A percentile compares a stretch with the other conserved stretches of the same genome.
Conservation (phyloP, 208 protist species). For the Trypanosoma rangeli region DNA sequence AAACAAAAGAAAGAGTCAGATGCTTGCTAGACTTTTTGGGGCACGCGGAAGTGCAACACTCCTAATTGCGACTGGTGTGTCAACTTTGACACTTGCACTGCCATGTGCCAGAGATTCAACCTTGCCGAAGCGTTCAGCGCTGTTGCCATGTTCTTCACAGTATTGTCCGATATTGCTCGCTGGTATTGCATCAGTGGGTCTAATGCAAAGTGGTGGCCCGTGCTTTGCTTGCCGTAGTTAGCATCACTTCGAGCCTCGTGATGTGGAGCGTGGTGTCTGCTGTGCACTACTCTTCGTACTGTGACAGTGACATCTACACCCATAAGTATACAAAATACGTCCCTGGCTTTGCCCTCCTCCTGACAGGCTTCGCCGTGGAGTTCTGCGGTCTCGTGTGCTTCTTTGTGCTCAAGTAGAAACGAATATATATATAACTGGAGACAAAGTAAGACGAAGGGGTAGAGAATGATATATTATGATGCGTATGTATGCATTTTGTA, state of each 20-base stretch:
- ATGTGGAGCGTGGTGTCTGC: slow-evolving; percentile 53
- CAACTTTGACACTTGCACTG: slow-evolving; percentile 41
- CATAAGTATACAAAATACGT: slow-evolving; percentile 33
- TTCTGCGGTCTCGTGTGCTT: slow-evolving; percentile 44
- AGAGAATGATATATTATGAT: slow-evolving; percentile 2
- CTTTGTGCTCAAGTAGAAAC: slow-evolving; percentile 39
- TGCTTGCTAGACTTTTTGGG: slow-evolving; percentile 64
- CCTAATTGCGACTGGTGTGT: slow-evolving; percentile 48
- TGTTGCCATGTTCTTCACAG: slow-evolving; percentile 44
- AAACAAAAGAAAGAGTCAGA: slow-evolving; percentile 16
- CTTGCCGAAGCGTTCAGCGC: slow-evolving; percentile 59
- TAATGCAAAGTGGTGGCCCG: slow-evolving; percentile 38
- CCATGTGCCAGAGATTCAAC: slow-evolving; percentile 42
- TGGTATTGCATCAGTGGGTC: slow-evolving; percentile 39
- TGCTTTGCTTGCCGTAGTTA: slow-evolving; percentile 38
- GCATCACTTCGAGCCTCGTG: slow-evolving; percentile 41
- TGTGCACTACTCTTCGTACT: slow-evolving; percentile 61
- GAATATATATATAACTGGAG: slow-evolving; percentile 16
- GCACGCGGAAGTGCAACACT: slow-evolving; percentile 42
- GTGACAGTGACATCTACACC: slow-evolving; percentile 41
- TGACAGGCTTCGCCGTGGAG: slow-evolving; percentile 49
- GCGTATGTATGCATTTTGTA: not conserved
- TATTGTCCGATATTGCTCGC: slow-evolving; percentile 30
- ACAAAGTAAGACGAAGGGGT: slow-evolving; percentile 3
- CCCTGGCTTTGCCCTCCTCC: slow-evolving; percentile 48